Conservation (phyloP, 2,329 filamentous ascomycete genomes). For the Phoma herbarum region DNA sequence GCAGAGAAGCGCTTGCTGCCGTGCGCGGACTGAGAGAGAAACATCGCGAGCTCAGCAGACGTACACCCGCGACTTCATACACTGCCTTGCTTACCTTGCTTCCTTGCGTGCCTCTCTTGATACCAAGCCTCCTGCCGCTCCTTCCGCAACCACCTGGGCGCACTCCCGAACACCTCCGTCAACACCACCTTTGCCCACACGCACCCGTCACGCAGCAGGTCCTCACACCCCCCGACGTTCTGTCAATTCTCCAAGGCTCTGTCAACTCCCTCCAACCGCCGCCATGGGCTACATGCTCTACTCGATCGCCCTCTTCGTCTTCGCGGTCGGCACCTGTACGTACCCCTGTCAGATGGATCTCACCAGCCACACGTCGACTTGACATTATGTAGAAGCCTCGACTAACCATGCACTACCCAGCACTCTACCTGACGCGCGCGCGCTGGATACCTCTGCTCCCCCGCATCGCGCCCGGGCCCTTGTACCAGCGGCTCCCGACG, state of each 20-base stretch:
- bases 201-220: not conserved
- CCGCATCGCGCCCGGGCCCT: slow-evolving; percentile 60
- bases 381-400: too few relatives aligned
- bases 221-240: not conserved
- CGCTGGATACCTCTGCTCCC: slow-evolving; percentile 78
- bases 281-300: slow-evolving; percentile 84
- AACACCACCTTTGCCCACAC: slow-evolving; percentile 26
- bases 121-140: slow-evolving; percentile 12
- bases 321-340: slow-evolving; percentile 75
- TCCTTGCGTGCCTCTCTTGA: slow-evolving; percentile 15
- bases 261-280: slow-evolving; percentile 21
- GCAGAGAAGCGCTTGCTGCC: too few relatives aligned
- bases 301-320: slow-evolving; percentile 73
- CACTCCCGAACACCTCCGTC: slow-evolving; percentile 33
- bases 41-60: too few relatives aligned
- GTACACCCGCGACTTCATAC: too few relatives aligned
- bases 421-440: slow-evolving; percentile 80
- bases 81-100: too few relatives aligned
- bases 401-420: slow-evolving; percentile 55
- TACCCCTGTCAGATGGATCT: not conserved
- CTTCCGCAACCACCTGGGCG: slow-evolving; percentile 17
- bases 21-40: too few relatives aligned
- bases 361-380: not conserved
- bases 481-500: slow-evolving; percentile 80
- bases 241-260: not conserved